Percentiles rank a stretch among this genome's conserved stretches.
These are phyloP conservation scores for Rhizophora mangle DNA, from an alignment of 345 rosid species.

Conservation along the genomic window DNA sequence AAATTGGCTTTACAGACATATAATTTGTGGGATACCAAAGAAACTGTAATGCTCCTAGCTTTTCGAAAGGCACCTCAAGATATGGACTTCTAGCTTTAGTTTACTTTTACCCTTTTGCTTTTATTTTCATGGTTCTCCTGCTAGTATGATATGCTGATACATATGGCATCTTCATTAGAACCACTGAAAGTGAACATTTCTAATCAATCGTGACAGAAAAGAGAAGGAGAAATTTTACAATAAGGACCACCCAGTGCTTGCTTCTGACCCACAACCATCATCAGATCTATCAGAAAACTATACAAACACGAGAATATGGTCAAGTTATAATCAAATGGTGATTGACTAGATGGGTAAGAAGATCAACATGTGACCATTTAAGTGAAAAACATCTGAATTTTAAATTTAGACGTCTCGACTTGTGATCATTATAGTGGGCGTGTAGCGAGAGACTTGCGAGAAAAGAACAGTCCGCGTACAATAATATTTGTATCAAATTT, in stretches of 20 bases:
- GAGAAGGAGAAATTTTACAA: neutral
- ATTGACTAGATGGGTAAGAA: neutral
- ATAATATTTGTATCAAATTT: no score
- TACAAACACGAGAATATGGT: neutral
- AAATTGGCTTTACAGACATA: neutral
- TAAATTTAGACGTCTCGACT: no score
- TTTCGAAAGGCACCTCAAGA: neutral
- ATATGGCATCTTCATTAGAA: neutral
- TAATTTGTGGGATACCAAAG: neutral
- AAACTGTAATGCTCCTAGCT: neutral
- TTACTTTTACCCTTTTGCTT: neutral
- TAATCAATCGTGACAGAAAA: slow-evolving; percentile 8
- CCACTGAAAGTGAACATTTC: slow-evolving; percentile 16
- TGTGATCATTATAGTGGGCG: no score
- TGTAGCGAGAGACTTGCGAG: no score
- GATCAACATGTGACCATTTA: no score
- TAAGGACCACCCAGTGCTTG: neutral
- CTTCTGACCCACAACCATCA: neutral
- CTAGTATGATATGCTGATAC: neutral
- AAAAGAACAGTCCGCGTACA: no score
- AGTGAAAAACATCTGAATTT: no score
- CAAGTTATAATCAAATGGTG: neutral
- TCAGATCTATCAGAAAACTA: neutral
- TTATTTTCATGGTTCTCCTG: neutral
- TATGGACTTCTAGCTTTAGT: neutral